phyloP scores from a whole-genome alignment of 805 yeast species.

The Hermanozyma aechmeae region DNA sequence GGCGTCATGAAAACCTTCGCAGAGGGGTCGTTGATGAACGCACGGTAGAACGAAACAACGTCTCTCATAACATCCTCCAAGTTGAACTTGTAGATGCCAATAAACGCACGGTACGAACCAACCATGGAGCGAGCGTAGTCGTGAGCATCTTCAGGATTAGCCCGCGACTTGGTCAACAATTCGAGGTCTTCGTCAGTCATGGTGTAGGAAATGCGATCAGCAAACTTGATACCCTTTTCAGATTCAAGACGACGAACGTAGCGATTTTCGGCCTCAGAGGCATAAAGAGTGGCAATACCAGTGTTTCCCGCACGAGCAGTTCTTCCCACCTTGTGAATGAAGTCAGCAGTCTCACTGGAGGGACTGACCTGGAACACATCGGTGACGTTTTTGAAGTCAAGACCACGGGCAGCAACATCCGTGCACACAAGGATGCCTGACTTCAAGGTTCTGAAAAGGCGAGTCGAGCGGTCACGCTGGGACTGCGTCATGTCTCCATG shows the following conservation, averaged over 20 bases:
- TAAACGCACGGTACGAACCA: slow-evolving; percentile 19
- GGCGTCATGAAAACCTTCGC: slow-evolving; percentile 7
- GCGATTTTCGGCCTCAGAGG: slow-evolving; percentile 46
- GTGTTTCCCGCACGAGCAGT: slow-evolving; percentile 86
- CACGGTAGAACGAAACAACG: slow-evolving; percentile 5
- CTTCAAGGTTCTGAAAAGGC: slow-evolving; percentile 34
- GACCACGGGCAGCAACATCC: slow-evolving; percentile 93
- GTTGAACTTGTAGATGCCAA: slow-evolving; percentile 7
- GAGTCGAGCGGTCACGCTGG: slow-evolving; percentile 53
- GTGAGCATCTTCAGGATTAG: slow-evolving; percentile 13
- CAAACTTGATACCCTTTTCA: slow-evolving; percentile 47
- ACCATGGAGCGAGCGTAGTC: slow-evolving; percentile 17
- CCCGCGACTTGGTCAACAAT: slow-evolving; percentile 8
- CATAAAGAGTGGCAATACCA: slow-evolving; percentile 61
- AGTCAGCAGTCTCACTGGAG: slow-evolving; percentile 67
- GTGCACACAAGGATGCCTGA: slow-evolving; percentile 68
- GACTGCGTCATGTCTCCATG: slow-evolving; percentile 74
- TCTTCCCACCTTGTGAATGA: slow-evolving; percentile 91
- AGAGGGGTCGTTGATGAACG: slow-evolving; percentile 1
- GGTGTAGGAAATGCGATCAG: slow-evolving; percentile 31
- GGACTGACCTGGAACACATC: slow-evolving; percentile 79
- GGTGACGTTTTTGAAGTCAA: slow-evolving; percentile 85
- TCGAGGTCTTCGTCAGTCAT: slow-evolving; percentile 24
- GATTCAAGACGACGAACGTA: slow-evolving; percentile 41
- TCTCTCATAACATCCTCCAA: slow-evolving; percentile 4